Percentiles rank a stretch among this genome's conserved stretches.
These are phyloP conservation scores for Castanea mollissima DNA, from an alignment of 306 rosid genomes.

Conservation along the genomic window DNA sequence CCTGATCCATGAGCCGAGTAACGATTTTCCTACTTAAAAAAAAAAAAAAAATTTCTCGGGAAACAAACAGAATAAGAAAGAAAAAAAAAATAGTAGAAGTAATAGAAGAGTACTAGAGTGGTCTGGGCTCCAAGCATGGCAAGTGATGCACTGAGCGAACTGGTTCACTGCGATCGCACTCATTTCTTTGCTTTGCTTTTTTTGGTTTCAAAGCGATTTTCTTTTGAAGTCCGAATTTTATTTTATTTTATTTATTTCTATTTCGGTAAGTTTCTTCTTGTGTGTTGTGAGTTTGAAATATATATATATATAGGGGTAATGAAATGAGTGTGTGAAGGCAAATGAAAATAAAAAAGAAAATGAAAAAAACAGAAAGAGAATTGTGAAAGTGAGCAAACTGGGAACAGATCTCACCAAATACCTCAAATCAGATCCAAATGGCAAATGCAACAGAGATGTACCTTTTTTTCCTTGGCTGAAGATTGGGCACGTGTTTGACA, in stretches of 20 bases:
- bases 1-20: not conserved
- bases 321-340: too few relatives aligned
- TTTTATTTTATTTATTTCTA: too few relatives aligned
- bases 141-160: slow-evolving; percentile 79
- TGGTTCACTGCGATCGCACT: slow-evolving; percentile 70
- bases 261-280: too few relatives aligned
- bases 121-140: slow-evolving; percentile 95
- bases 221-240: too few relatives aligned
- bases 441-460: too few relatives aligned
- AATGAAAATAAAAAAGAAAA: not conserved
- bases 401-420: too few relatives aligned
- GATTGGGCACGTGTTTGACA: too few relatives aligned
- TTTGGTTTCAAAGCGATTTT: not conserved
- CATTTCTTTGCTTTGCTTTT: slow-evolving; percentile 34
- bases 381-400: not conserved
- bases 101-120: slow-evolving; percentile 47
- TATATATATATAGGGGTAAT: too few relatives aligned
- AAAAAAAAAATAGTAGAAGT: not conserved
- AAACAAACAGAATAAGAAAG: slow-evolving; percentile 6
- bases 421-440: too few relatives aligned
- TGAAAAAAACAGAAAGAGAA: not conserved
- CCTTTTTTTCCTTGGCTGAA: too few relatives aligned
- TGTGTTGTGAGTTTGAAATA: too few relatives aligned
- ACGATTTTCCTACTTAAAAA: not conserved
- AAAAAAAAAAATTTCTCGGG: not conserved